Conservation (phyloP, 352 stramenopile genomes). For the Phytopythium helicoides region DNA sequence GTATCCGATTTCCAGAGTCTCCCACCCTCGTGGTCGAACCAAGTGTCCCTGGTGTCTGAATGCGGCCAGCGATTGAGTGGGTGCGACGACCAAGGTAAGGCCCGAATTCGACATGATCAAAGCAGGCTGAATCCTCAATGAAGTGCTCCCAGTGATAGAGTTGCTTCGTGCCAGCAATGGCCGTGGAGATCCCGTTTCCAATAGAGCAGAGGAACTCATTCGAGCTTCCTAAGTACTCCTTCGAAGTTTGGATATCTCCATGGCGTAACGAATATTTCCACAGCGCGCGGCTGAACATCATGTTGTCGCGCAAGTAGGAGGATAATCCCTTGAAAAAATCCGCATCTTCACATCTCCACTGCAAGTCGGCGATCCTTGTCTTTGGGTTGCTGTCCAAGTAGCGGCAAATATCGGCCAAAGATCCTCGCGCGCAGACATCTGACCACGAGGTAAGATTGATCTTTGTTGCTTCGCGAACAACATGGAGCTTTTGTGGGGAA, state of each 20-base stretch:
- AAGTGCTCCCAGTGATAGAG: slow-evolving; percentile 34
- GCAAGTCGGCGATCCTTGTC: too few relatives aligned
- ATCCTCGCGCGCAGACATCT: slow-evolving; percentile 49
- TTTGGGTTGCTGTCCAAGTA: slow-evolving; percentile 25
- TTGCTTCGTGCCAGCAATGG: slow-evolving; percentile 13
- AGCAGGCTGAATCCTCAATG: slow-evolving; percentile 17
- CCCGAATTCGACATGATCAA: slow-evolving; percentile 49
- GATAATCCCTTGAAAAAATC: slow-evolving; percentile 33
- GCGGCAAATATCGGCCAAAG: slow-evolving; percentile 39
- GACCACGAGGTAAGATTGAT: slow-evolving; percentile 61
- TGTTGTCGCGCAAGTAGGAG: slow-evolving; percentile 29
- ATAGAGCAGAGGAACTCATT: slow-evolving; percentile 15
- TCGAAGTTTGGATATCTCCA: slow-evolving; percentile 30
- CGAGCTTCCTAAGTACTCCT: slow-evolving; percentile 25
- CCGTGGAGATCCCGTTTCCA: slow-evolving; percentile 28
- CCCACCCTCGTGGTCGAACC: too few relatives aligned
- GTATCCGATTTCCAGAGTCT: slow-evolving; percentile 29
- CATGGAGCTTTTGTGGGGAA: slow-evolving; percentile 15
- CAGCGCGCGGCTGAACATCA: slow-evolving; percentile 33
- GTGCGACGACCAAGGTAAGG: slow-evolving; percentile 38
- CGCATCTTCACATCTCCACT: slow-evolving; percentile 42
- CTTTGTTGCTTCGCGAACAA: slow-evolving; percentile 23
- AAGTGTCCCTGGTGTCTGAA: slow-evolving; percentile 9
- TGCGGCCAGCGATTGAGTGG: slow-evolving; percentile 26
- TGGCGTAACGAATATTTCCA: slow-evolving; percentile 57